Conservation (phyloP, 345 rosid species). For the Gynandropsis gynandra region DNA sequence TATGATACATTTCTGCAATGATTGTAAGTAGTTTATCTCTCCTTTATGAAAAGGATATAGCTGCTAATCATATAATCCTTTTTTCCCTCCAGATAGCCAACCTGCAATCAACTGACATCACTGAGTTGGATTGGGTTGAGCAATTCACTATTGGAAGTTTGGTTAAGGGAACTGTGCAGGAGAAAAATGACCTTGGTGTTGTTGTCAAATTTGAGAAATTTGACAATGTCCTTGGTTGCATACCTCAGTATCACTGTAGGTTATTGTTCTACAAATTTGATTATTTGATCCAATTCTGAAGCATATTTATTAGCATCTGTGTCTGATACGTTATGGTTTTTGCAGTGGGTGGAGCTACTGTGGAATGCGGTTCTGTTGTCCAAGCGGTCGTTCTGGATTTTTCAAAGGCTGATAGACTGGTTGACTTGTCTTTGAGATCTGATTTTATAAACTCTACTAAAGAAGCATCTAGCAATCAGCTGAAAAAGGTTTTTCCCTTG, state of each 20-base stretch:
- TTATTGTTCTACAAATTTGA: slow-evolving; percentile 15
- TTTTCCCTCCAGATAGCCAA: slow-evolving; percentile 52
- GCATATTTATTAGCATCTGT: slow-evolving; percentile 1
- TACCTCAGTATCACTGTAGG: slow-evolving; percentile 76
- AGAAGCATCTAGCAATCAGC: slow-evolving; percentile 33
- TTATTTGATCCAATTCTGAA: not conserved
- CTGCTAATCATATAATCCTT: slow-evolving; percentile 13
- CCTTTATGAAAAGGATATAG: not conserved
- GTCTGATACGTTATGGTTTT: slow-evolving; percentile 13
- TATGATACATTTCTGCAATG: not conserved
- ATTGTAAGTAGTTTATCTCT: not conserved
- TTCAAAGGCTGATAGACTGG: slow-evolving; percentile 66
- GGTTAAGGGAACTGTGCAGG: slow-evolving; percentile 63
- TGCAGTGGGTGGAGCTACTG: slow-evolving; percentile 59
- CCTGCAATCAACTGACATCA: slow-evolving; percentile 47
- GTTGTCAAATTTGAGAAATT: slow-evolving; percentile 62
- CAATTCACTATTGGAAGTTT: slow-evolving; percentile 60
- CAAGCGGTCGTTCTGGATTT: slow-evolving; percentile 77
- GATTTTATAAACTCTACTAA: slow-evolving; percentile 44
- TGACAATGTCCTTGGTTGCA: slow-evolving; percentile 66
- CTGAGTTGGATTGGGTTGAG: slow-evolving; percentile 59
- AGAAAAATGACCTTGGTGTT: slow-evolving; percentile 72
- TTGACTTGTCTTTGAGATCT: slow-evolving; percentile 78
- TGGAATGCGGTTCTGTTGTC: slow-evolving; percentile 53
- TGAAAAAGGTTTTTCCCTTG: slow-evolving; percentile 49